Evolutionary conservation across 352 stramenopile species (phyloP).

Genomic region (Phytophthora citricola): DNA sequence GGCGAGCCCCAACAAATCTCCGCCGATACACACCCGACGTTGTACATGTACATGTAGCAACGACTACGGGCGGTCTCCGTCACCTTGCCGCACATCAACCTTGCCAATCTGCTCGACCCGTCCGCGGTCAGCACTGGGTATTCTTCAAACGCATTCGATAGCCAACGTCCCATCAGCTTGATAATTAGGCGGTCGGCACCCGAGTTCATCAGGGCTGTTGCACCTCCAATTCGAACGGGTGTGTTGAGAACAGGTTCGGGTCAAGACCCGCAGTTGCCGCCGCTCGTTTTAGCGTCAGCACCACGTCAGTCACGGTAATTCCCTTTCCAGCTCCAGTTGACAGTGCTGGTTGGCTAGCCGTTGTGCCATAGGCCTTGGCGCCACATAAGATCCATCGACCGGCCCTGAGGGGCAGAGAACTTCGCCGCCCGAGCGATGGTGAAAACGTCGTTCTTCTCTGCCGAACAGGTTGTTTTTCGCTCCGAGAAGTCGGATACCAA

Average conservation of each 20-base stretch:
- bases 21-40: not conserved
- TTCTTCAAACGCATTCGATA: slow-evolving; percentile 7
- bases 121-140: not conserved
- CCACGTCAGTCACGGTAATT: not conserved
- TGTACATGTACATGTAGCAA: too few relatives aligned
- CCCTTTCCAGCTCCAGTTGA: not conserved
- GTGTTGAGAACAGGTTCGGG: slow-evolving; percentile 5
- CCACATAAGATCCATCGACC: slow-evolving; percentile 2
- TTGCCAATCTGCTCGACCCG: not conserved
- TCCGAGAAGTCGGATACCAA: too few relatives aligned
- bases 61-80: too few relatives aligned
- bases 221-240: slow-evolving; percentile 7
- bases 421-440: not conserved
- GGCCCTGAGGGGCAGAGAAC: not conserved
- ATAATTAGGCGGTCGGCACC: slow-evolving; percentile 3
- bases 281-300: slow-evolving; percentile 1
- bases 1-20: not conserved
- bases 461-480: slow-evolving; percentile 6
- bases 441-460: not conserved
- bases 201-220: slow-evolving; percentile 2
- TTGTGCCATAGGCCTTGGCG: not conserved
- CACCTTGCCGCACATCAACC: not conserved
- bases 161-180: slow-evolving; percentile 5
- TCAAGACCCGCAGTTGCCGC: not conserved
- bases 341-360: not conserved